These are phyloP conservation scores for Geotrichum bryndzae DNA, from an alignment of 1,139 yeast species.

Conservation along the genomic window DNA sequence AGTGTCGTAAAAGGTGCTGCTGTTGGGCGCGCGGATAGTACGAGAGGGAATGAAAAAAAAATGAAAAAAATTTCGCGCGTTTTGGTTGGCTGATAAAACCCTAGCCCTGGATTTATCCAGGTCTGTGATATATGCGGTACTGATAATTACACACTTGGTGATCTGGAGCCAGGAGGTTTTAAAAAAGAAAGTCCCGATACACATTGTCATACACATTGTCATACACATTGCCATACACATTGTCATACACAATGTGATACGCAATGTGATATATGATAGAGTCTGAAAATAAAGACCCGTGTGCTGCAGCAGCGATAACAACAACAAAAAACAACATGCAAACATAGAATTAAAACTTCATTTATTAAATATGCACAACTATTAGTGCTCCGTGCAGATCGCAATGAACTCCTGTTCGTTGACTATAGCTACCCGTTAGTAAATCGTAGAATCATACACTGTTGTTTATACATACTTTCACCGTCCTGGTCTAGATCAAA, in stretches of 20 bases:
- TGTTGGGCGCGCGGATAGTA: not conserved
- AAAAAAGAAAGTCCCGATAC: not conserved
- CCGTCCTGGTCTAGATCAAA: conserved; percentile 97
- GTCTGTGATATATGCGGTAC: not conserved
- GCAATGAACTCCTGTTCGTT: conserved; percentile 89
- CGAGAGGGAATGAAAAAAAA: not conserved
- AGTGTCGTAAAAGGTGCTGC: not conserved
- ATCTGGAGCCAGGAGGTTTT: not conserved
- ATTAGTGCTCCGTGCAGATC: conserved; percentile 62
- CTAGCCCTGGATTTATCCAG: not conserved
- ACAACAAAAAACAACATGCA: not conserved
- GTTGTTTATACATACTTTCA: conserved; percentile 43
- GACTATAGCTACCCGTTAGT: conserved; percentile 36
- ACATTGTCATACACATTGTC: too few species aligned
- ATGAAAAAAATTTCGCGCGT: not conserved
- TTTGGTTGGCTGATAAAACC: conserved; percentile 2
- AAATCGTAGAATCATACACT: not conserved
- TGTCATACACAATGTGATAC: too few species aligned
- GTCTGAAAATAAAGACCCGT: not conserved
- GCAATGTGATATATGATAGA: too few species aligned
- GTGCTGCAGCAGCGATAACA: not conserved
- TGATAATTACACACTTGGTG: conserved; percentile 5
- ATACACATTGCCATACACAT: too few species aligned
- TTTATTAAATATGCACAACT: not conserved
- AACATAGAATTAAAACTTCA: not conserved